These are phyloP conservation scores for Xylariaceae sp. DNA, from an alignment of 2,329 filamentous ascomycete genomes.

Conservation along the genomic window DNA sequence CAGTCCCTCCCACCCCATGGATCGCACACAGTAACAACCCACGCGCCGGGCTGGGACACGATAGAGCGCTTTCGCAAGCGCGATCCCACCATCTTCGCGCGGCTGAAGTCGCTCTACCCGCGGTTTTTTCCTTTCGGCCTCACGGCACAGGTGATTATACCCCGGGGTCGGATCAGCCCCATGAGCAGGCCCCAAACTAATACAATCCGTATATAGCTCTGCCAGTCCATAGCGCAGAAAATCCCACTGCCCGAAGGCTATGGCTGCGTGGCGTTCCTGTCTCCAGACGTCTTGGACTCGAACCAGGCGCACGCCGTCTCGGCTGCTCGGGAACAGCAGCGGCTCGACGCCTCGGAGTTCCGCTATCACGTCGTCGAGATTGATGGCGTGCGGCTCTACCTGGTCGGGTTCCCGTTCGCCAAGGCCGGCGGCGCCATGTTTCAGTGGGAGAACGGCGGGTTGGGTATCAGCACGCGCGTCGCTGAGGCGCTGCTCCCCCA, in stretches of 20 bases:
- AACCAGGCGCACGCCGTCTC: slow-evolving; percentile 34
- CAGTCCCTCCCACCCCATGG: slow-evolving; percentile 45
- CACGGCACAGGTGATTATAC: slow-evolving; percentile 32
- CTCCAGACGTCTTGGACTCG: slow-evolving; percentile 28
- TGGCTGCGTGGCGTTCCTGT: slow-evolving; percentile 30
- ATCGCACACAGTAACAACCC: slow-evolving; percentile 45
- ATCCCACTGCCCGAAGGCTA: slow-evolving; percentile 29
- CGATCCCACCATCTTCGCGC: slow-evolving; percentile 35
- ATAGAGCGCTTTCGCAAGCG: slow-evolving; percentile 40
- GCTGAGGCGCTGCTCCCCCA: slow-evolving; percentile 42
- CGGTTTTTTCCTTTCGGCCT: slow-evolving; percentile 42
- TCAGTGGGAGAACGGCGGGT: slow-evolving; percentile 45
- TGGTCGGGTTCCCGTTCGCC: slow-evolving; percentile 39
- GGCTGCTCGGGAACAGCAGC: slow-evolving; percentile 35
- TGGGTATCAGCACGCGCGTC: slow-evolving; percentile 44
- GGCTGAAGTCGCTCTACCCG: slow-evolving; percentile 44
- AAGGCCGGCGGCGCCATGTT: slow-evolving; percentile 38
- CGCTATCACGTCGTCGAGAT: slow-evolving; percentile 41
- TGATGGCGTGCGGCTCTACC: slow-evolving; percentile 40
- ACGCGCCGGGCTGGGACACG: slow-evolving; percentile 43
- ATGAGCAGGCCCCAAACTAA: neutral
- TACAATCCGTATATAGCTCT: slow-evolving; percentile 32
- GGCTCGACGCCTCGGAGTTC: slow-evolving; percentile 36
- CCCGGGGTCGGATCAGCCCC: neutral
- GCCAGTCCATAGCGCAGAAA: slow-evolving; percentile 35